These are phyloP conservation scores for Pseudopyrenochaeta lycopersici DNA, from an alignment of 2,329 filamentous ascomycete species.

Conservation along the genomic window DNA sequence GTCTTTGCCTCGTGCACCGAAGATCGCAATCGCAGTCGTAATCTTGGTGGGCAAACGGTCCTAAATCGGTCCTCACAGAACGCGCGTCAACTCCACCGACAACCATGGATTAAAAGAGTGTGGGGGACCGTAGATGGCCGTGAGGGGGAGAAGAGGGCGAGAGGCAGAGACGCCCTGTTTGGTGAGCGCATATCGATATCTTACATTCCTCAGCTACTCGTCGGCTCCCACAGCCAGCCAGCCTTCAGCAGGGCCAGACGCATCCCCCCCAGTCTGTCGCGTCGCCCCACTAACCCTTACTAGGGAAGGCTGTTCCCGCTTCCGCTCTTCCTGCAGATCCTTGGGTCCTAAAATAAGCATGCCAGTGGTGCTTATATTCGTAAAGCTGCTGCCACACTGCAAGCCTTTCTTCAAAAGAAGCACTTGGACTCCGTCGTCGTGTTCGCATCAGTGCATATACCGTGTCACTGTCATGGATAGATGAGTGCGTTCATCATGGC, in stretches of 20 bases:
- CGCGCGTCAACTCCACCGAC: not conserved
- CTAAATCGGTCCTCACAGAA: not conserved
- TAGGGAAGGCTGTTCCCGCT: not conserved
- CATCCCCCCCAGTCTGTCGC: not conserved
- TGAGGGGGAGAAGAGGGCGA: not conserved
- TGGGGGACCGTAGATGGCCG: not conserved
- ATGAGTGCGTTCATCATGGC: too few relatives aligned
- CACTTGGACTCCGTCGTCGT: too few relatives aligned
- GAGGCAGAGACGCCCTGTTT: not conserved
- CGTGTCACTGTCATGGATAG: too few relatives aligned
- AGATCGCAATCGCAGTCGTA: not conserved
- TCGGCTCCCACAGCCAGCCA: not conserved
- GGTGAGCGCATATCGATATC: not conserved
- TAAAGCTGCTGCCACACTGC: too few relatives aligned
- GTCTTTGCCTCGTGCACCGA: constrained; percentile 1
- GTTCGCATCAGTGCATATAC: too few relatives aligned
- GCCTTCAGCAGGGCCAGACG: not conserved
- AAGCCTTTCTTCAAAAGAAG: too few relatives aligned
- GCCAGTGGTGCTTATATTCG: not conserved
- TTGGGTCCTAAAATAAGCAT: not conserved
- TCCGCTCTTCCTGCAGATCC: not conserved
- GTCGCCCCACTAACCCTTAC: not conserved
- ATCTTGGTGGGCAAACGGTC: not conserved
- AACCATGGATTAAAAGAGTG: not conserved
- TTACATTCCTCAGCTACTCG: constrained; percentile 1